Percentiles rank a stretch among this genome's conserved stretches.
These are phyloP conservation scores for Elongisporangium prolatum DNA, from an alignment of 352 stramenopile genomes.

Conservation along the genomic window DNA sequence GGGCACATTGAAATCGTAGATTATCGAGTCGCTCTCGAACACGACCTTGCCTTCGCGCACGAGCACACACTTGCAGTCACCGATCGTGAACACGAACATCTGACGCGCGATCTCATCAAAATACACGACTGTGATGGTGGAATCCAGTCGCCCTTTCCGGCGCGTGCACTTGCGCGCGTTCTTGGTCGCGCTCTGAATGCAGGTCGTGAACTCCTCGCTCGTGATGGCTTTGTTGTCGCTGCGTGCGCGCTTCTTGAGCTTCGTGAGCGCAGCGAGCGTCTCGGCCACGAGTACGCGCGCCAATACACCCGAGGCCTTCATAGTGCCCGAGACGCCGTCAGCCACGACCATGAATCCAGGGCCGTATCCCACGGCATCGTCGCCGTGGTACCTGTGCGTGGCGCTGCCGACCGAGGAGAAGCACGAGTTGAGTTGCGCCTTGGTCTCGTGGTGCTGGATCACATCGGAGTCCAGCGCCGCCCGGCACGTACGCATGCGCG, in stretches of 20 bases:
- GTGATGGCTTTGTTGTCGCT: conserved; percentile 39
- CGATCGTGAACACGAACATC: conserved; percentile 85
- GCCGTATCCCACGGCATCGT: conserved; percentile 84
- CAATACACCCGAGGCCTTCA: conserved; percentile 80
- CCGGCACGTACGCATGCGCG: conserved; percentile 76
- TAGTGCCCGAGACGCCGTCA: conserved; percentile 82
- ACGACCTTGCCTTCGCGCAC: conserved; percentile 58
- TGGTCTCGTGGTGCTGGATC: conserved; percentile 15
- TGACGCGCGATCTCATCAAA: conserved; percentile 63
- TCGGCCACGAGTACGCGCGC: conserved; percentile 74
- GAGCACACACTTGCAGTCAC: conserved; percentile 86
- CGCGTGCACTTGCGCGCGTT: conserved; percentile 64
- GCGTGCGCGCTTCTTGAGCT: conserved; percentile 59
- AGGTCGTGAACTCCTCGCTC: conserved; percentile 48
- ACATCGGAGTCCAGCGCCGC: conserved; percentile 33
- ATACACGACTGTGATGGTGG: conserved; percentile 77
- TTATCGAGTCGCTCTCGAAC: conserved; percentile 87
- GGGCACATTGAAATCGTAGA: conserved; percentile 89
- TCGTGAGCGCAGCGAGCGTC: conserved; percentile 60
- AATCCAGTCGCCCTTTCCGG: conserved; percentile 79
- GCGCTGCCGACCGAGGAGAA: conserved; percentile 78
- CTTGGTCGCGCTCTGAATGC: conserved; percentile 71
- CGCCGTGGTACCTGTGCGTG: conserved; percentile 76
- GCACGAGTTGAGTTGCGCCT: conserved; percentile 19
- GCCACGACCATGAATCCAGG: conserved; percentile 83